Conservation (phyloP, 2,329 filamentous ascomycete species). For the Hypoxylon rubiginosum region DNA sequence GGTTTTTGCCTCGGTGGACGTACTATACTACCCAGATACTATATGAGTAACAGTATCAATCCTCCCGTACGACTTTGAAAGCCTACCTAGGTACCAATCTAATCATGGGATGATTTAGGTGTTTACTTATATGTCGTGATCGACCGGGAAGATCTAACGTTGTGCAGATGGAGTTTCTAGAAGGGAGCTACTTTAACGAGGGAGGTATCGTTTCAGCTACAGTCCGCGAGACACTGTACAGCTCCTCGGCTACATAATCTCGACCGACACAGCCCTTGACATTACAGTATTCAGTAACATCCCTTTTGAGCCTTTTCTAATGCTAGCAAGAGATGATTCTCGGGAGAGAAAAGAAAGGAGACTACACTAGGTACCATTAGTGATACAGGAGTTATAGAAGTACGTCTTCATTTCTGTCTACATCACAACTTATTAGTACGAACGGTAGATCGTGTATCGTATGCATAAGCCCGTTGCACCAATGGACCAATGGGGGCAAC, state of each 20-base stretch:
- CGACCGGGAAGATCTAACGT: slow-evolving; percentile 34
- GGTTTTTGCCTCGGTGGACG: not conserved
- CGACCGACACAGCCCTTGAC: not conserved
- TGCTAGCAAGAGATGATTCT: not conserved
- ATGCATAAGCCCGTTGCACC: not conserved
- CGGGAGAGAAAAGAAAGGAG: not conserved
- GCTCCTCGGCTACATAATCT: not conserved
- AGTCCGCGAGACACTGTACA: slow-evolving; percentile 15
- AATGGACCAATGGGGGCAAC: slow-evolving; percentile 4
- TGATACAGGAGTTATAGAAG: not conserved
- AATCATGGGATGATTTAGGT: not conserved
- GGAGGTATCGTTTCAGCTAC: slow-evolving; percentile 17
- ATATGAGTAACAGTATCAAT: not conserved
- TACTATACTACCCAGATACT: not conserved
- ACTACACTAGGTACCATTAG: too few species aligned
- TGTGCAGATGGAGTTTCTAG: slow-evolving; percentile 34
- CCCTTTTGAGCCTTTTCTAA: not conserved
- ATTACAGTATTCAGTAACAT: not conserved
- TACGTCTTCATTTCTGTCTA: not conserved
- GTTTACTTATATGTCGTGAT: slow-evolving; percentile 25
- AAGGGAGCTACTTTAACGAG: slow-evolving; percentile 22
- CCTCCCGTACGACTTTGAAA: not conserved
- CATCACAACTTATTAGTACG: not conserved
- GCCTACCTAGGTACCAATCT: not conserved
- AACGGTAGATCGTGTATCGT: not conserved